These are phyloP conservation scores for Fusarium drepaniforme DNA, from an alignment of 2,329 filamentous ascomycete species.

Conservation along the genomic window DNA sequence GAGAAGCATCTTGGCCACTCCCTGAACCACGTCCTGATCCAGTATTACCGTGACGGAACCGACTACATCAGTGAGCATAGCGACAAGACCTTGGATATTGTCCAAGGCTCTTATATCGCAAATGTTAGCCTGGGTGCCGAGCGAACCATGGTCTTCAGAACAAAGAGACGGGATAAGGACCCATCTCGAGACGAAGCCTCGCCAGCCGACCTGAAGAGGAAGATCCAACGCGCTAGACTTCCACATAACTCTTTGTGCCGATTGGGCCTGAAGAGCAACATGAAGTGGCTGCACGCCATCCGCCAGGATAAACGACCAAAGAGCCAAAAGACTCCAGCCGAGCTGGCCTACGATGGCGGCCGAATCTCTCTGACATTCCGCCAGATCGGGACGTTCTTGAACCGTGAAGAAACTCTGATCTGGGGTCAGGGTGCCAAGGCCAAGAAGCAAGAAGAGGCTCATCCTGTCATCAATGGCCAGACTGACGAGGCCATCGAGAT, in stretches of 20 bases:
- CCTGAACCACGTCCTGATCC: constrained; percentile 92
- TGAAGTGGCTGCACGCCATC: constrained; percentile 92
- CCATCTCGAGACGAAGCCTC: constrained; percentile 38
- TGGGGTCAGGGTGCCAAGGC: constrained; percentile 91
- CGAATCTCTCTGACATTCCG: constrained; percentile 95
- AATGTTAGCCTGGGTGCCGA: constrained; percentile 96
- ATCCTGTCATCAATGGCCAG: constrained; percentile 76
- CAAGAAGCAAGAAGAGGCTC: constrained; percentile 73
- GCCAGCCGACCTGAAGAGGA: constrained; percentile 52
- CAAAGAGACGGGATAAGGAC: constrained; percentile 73
- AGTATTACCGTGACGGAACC: constrained; percentile 88
- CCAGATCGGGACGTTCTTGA: constrained; percentile 86
- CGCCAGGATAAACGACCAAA: constrained; percentile 82
- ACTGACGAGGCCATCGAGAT: constrained; percentile 74
- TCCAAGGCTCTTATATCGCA: constrained; percentile 83
- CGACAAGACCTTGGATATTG: constrained; percentile 96
- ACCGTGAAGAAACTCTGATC: constrained; percentile 73
- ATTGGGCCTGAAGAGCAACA: constrained; percentile 85
- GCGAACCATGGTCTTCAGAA: constrained; percentile 89
- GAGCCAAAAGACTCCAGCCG: constrained; percentile 75
- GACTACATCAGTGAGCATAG: constrained; percentile 98
- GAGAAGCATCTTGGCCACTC: constrained; percentile 81
- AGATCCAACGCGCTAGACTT: constrained; percentile 76
- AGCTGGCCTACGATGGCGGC: constrained; percentile 78
- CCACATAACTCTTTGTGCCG: constrained; percentile 92